Conservation (phyloP, 2,329 filamentous ascomycete genomes). For the Colletotrichum plurivorum region DNA sequence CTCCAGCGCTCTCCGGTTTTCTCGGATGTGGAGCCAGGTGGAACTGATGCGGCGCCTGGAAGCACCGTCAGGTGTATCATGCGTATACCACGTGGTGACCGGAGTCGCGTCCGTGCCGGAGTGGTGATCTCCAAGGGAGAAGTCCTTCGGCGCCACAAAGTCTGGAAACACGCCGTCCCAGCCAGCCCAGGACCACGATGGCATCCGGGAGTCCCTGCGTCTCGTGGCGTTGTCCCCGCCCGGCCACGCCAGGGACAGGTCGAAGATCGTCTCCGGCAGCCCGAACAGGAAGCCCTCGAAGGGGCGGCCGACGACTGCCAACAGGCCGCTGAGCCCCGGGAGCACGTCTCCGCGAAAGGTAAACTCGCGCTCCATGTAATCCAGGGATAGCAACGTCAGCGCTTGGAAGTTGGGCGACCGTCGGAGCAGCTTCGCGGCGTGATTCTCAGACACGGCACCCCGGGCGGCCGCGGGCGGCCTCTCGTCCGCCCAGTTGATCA, state of each 20-base stretch:
- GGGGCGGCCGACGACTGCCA: not conserved
- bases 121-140: not conserved
- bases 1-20: not conserved
- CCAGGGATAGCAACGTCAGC: not conserved
- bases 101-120: not conserved
- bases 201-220: not conserved
- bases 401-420: not conserved
- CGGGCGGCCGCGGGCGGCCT: too few species aligned
- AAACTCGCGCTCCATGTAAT: not conserved
- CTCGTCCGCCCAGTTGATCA: not conserved
- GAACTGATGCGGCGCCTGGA: not conserved
- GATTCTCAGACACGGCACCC: not conserved
- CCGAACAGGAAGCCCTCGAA: not conserved
- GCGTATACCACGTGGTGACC: not conserved
- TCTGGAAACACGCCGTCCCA: not conserved
- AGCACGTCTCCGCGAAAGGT: not conserved
- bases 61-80: not conserved
- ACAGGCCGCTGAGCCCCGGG: not conserved
- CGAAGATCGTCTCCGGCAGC: not conserved
- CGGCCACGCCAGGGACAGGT: not conserved
- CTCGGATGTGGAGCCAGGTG: not conserved
- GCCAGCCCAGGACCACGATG: not conserved
- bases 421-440: not conserved
- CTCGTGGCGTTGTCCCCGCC: not conserved
- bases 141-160: not conserved